Base-by-base conservation (phyloP, 306 rosid species). In the Lathyrus aphaca region DNA sequence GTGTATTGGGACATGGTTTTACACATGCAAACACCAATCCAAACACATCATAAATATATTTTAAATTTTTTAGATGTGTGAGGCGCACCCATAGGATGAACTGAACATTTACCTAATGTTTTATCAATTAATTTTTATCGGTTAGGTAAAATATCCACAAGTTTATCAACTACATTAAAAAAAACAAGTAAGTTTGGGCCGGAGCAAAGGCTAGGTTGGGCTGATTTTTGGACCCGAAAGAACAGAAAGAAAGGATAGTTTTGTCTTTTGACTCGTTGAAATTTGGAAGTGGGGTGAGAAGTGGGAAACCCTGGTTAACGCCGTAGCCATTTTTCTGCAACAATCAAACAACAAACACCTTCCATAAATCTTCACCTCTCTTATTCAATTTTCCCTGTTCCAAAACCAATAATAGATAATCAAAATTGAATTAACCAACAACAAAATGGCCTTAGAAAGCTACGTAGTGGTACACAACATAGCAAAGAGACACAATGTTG, bases 401-500 rank as follows among this genome's bases (percentile, higher is more conserved):
- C 49, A 43, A 12, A 44, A 44, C 17, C 9, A 1, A 32, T 6
- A 32, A 32, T 6, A 32, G 38, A 32, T 8, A 32, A 32, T 6
- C 9, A 5, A 19, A 23, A 14, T 56, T 30, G 18, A 57, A 29
- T 17, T 0, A 16, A 48, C 17, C 11, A 17, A 17, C 1, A 17
- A 8, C 0, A 63, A 40, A 66, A 82, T 79, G 91, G 91, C 42
- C 67, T 74, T 75, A 2, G 92, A 83, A 80, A 84, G 95, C 82
- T 89, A 81, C 64, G 96, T 94, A 54, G 84, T 93, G 73, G 97
- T 90, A 61, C 98, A 90, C 77, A 93, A 90, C 85, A 89, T 94
- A 54, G 96, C 99, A 10, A 91, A 94, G 74, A 77, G 95, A 65
- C 95, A 89, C 86, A 91, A 87, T 85, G 85, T 94, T 0, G 96